Conservation (phyloP, 805 yeast species). For the Blastobotrys terrestris region DNA sequence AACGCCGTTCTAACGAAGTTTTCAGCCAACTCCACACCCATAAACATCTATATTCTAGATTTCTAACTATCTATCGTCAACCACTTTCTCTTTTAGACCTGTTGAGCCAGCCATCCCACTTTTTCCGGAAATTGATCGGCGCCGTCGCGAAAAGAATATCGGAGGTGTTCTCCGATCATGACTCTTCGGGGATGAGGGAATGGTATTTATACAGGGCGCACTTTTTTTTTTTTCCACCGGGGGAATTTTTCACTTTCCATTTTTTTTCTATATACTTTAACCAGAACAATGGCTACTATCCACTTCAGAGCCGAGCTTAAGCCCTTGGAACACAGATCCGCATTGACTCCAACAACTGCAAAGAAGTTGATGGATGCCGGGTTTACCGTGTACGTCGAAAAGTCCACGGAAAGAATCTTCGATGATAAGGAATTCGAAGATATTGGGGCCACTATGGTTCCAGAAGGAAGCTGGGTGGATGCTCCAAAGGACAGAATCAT, state of each 20-base stretch:
- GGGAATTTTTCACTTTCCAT: not conserved
- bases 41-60: too few species aligned
- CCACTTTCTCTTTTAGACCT: too few species aligned
- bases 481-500: conserved; percentile 91
- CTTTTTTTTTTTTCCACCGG: not conserved
- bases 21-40: too few species aligned
- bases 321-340: conserved; percentile 96
- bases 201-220: too few species aligned
- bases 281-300: conserved; percentile 38
- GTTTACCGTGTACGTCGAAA: conserved; percentile 82
- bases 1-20: too few species aligned
- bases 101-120: too few species aligned
- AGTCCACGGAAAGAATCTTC: conserved; percentile 78
- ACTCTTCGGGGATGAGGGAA: too few species aligned
- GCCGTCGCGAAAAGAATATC: too few species aligned
- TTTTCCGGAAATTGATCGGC: too few species aligned
- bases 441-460: conserved; percentile 84
- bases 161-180: too few species aligned
- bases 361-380: conserved; percentile 81
- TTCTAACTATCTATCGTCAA: too few species aligned
- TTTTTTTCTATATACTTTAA: not conserved
- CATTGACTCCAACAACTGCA: conserved; percentile 87
- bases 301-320: conserved; percentile 96
- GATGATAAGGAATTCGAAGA: conserved; percentile 62
- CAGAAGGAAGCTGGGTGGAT: conserved; percentile 84